Evolutionary conservation across 2,329 filamentous ascomycete genomes (phyloP).

Genomic region (Orbilia ellipsospora): DNA sequence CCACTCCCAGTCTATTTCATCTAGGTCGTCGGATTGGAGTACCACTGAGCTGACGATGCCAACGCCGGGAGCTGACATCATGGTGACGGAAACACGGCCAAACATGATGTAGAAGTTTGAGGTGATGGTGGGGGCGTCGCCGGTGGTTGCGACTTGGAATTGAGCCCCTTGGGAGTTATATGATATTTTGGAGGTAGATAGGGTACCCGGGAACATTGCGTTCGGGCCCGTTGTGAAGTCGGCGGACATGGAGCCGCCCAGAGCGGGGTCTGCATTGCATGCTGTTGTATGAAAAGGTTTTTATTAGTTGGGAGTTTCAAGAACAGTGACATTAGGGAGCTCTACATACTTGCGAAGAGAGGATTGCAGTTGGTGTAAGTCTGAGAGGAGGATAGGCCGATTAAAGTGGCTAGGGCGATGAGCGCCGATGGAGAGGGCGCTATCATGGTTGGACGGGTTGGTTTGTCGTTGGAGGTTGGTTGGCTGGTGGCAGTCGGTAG

Average conservation of each 20-base stretch:
- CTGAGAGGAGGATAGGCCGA: conserved; percentile 64
- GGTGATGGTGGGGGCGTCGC: conserved; percentile 85
- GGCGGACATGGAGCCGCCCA: conserved; percentile 83
- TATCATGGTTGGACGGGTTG: conserved; percentile 26
- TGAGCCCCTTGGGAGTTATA: conserved; percentile 81
- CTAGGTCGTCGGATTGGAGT: conserved; percentile 87
- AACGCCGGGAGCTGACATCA: conserved; percentile 86
- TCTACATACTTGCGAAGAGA: conserved; percentile 61
- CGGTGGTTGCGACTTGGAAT: conserved; percentile 80
- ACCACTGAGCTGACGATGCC: conserved; percentile 95
- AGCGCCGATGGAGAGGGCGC: conserved; percentile 15
- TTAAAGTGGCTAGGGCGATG: conserved; percentile 32
- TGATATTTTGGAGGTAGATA: conserved; percentile 70
- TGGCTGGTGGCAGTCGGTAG: conserved; percentile 5
- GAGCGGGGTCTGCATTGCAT: conserved; percentile 80
- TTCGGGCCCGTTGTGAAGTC: conserved; percentile 84
- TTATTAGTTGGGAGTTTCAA: neutral
- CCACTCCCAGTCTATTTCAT: conserved; percentile 99
- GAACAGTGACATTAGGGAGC: neutral
- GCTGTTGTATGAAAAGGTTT: conserved; percentile 59
- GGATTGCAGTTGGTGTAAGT: conserved; percentile 71
- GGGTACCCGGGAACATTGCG: conserved; percentile 75
- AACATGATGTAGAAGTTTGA: conserved; percentile 99
- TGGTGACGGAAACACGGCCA: conserved; percentile 83
- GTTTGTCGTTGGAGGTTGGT: conserved; percentile 1